phyloP scores from a whole-genome alignment of 768 basidiomycete genomes.

The Podaxis pistillaris region DNA sequence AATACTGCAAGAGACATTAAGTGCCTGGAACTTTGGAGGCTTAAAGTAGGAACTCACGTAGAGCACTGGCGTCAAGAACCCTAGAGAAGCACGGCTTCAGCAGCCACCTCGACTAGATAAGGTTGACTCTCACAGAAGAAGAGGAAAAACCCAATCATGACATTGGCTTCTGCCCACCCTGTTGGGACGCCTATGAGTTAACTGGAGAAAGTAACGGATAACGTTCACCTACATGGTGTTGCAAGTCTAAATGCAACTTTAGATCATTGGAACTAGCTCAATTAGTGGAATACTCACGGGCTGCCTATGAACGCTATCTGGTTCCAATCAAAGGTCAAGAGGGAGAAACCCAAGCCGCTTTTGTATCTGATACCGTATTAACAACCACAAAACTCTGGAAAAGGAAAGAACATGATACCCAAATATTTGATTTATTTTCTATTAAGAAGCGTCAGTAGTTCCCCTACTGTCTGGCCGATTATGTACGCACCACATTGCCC shows the following conservation, averaged over 20 bases:
- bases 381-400: background rate
- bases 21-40: slow-evolving; percentile 6
- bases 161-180: slow-evolving; percentile 80
- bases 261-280: slow-evolving; percentile 11
- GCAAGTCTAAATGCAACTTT: slow-evolving; percentile 34
- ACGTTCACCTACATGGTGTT: slow-evolving; percentile 39
- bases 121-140: slow-evolving; percentile 54
- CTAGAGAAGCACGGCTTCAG: slow-evolving; percentile 23
- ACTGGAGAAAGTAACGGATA: background rate
- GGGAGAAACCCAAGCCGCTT: slow-evolving; percentile 50
- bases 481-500: slow-evolving; percentile 46
- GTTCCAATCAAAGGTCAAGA: slow-evolving; percentile 59
- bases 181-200: slow-evolving; percentile 18
- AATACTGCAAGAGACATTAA: slow-evolving; percentile 33
- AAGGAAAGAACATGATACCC: slow-evolving; percentile 32
- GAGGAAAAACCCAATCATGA: slow-evolving; percentile 57
- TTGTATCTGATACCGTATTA: slow-evolving; percentile 34
- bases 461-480: background rate
- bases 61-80: slow-evolving; percentile 49
- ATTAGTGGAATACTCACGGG: slow-evolving; percentile 38
- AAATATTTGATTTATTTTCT: slow-evolving; percentile 60
- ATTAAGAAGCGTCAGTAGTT: slow-evolving; percentile 6
- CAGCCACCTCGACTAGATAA: background rate
- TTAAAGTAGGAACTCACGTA: slow-evolving; percentile 31
- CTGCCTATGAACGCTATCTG: slow-evolving; percentile 71